Evolutionary conservation across 495 filamentous ascomycete species (phyloP).

Genomic region (Trichoderma gamsii): DNA sequence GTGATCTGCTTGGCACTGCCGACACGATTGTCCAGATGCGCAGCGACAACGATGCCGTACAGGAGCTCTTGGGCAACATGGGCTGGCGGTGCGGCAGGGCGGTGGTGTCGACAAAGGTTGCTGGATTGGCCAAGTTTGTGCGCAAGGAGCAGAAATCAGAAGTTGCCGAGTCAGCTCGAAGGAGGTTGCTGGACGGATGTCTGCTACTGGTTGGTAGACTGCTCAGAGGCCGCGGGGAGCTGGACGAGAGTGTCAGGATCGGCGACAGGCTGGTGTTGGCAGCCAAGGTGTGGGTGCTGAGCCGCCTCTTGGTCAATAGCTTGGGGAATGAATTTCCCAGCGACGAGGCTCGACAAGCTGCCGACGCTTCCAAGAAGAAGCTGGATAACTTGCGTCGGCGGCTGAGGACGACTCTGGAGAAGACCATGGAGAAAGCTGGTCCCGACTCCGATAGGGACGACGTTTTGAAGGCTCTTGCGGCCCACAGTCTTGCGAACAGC

Average conservation of each 20-base stretch:
- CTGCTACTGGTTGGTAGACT: slow-evolving; percentile 32
- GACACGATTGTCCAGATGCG: slow-evolving; percentile 91
- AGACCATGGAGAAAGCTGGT: slow-evolving; percentile 50
- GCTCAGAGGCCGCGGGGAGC: slow-evolving; percentile 22
- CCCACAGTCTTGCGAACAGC: slow-evolving; percentile 76
- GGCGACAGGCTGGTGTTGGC: slow-evolving; percentile 58
- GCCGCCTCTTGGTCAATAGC: slow-evolving; percentile 46
- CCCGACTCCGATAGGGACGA: slow-evolving; percentile 38
- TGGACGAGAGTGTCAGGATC: slow-evolving; percentile 43
- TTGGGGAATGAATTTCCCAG: slow-evolving; percentile 33
- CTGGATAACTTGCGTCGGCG: slow-evolving; percentile 54
- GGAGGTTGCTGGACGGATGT: slow-evolving; percentile 37
- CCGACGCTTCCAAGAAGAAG: slow-evolving; percentile 57
- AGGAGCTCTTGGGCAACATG: slow-evolving; percentile 62
- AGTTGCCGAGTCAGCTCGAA: slow-evolving; percentile 42
- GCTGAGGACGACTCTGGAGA: slow-evolving; percentile 61
- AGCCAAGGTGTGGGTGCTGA: slow-evolving; percentile 76
- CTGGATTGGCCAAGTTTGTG: slow-evolving; percentile 57
- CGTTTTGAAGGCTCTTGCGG: slow-evolving; percentile 66
- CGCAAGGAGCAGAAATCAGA: slow-evolving; percentile 25
- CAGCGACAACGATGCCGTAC: slow-evolving; percentile 63
- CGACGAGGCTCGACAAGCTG: slow-evolving; percentile 37
- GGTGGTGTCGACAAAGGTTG: slow-evolving; percentile 60
- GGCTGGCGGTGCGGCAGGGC: slow-evolving; percentile 72
- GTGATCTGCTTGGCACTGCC: slow-evolving; percentile 86